phyloP scores from a whole-genome alignment of 106 monocot genomes.

The Cymbidium sinense region DNA sequence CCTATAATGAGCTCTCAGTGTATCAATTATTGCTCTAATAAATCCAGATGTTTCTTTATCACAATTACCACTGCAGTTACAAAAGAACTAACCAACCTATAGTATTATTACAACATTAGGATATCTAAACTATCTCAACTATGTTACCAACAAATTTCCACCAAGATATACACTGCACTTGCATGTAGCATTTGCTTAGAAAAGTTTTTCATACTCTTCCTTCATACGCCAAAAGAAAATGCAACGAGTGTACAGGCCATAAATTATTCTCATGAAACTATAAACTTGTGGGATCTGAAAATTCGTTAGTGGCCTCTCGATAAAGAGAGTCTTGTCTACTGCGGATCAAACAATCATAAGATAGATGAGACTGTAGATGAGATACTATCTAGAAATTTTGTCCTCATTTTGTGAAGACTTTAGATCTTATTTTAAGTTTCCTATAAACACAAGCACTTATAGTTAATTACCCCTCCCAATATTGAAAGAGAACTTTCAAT shows the following conservation, averaged over 20 bases:
- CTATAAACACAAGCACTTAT: no score
- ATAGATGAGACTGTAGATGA: no score
- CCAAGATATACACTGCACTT: neutral
- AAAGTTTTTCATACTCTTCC: neutral
- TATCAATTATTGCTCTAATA: no score
- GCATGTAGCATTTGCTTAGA: neutral
- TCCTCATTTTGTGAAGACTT: no score
- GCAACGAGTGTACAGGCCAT: neutral
- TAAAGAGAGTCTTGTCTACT: no score
- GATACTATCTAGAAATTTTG: no score
- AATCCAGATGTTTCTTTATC: neutral
- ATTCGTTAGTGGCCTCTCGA: no score
- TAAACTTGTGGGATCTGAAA: no score
- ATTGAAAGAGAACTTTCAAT: no score
- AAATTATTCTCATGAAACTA: neutral
- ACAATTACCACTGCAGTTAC: neutral
- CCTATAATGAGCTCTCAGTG: neutral
- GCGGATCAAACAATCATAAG: no score
- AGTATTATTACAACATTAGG: neutral
- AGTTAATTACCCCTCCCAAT: no score
- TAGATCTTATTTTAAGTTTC: no score
- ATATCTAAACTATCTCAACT: neutral
- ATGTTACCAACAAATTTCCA: neutral
- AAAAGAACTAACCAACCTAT: neutral
- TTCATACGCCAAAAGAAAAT: neutral